These are phyloP conservation scores for Skeletonema menzelii DNA, from an alignment of 108 stramenopile species.

Conservation along the genomic window DNA sequence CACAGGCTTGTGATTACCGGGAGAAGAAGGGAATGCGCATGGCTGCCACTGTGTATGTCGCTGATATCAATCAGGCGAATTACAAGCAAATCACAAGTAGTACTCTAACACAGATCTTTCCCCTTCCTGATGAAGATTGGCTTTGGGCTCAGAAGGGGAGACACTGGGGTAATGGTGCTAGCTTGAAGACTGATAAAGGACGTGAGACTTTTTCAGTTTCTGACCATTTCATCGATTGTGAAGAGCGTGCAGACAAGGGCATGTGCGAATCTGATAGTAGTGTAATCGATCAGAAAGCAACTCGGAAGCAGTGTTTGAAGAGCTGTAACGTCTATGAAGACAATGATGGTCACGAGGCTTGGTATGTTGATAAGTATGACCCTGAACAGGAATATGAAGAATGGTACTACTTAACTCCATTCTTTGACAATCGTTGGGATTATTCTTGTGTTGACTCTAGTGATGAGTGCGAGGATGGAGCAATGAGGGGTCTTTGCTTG, in stretches of 20 bases:
- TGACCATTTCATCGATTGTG: constrained; percentile 26
- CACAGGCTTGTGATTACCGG: constrained; percentile 67
- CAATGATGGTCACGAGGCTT: not conserved
- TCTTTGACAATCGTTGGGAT: constrained; percentile 21
- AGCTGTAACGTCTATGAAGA: constrained; percentile 38
- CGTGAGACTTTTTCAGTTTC: constrained; percentile 34
- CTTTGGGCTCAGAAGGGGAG: constrained; percentile 36
- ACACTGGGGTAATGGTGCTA: constrained; percentile 33
- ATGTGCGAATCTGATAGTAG: constrained; percentile 35
- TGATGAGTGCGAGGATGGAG: constrained; percentile 17
- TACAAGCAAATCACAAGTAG: constrained; percentile 29
- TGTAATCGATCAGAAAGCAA: not conserved
- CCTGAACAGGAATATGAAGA: not conserved
- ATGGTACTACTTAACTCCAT: constrained; percentile 9
- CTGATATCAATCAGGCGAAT: constrained; percentile 59
- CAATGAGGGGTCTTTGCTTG: constrained; percentile 20
- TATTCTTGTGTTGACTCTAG: constrained; percentile 16
- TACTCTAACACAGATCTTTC: constrained; percentile 47
- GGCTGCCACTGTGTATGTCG: constrained; percentile 67
- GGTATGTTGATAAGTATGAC: not conserved
- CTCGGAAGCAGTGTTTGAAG: constrained; percentile 32
- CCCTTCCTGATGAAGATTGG: constrained; percentile 33
- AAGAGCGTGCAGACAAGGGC: constrained; percentile 27
- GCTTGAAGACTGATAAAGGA: constrained; percentile 49
- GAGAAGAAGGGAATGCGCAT: constrained; percentile 56